Base-by-base conservation (phyloP, 208 protist genomes). In the Jaenimonas drosophilae region DNA sequence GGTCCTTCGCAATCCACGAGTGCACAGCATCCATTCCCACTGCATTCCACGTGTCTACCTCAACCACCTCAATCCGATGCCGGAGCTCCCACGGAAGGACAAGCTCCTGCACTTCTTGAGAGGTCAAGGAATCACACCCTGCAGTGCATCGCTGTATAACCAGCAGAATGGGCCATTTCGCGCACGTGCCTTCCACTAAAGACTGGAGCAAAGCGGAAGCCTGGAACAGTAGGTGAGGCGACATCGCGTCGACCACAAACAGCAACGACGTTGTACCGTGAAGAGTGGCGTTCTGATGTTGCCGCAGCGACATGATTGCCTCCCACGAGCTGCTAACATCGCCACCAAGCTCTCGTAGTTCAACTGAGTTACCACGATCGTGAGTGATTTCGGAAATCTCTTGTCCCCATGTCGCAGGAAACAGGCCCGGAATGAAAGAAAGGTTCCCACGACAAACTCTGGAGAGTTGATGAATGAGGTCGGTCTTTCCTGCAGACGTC, bases 41-140 rank as follows among this genome's bases (percentile, higher is more conserved):
- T 0, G 75, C 77, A 46, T 85, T 88, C 83, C 77, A 91, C 37
- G 78, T 79, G 59, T 88, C 78, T 6, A 76, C 67, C 47, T 68
- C 67, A 16, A 91, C 16, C 20, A 84, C 20, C 7, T 49, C n/a
- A 12, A 51, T 39, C 3, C 30, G 33, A 2, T 44, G 12, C 26
- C 25, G 14, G 19, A 23, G 39, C 46, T 1, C 7, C 6, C 9
- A 31, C 20, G 6, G 36, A 6, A 39, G 48, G 12, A 87, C 50
- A 29, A 82, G 67, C 21, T 52, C 50, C 6, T 7, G 12, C 14
- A 70, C 51, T 24, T 88, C 78, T 4, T 49, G 38, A n/a, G 42
- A 25, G 21, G 68, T 76, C 47, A 91, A 57, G n/a, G 67, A 40
- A 32, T 67, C n/a, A n/a, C n/a, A 51, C 21, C 45, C 48, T 25